These are phyloP conservation scores for Dioscorea zingiberensis DNA, from an alignment of 106 monocot genomes.

Conservation along the genomic window DNA sequence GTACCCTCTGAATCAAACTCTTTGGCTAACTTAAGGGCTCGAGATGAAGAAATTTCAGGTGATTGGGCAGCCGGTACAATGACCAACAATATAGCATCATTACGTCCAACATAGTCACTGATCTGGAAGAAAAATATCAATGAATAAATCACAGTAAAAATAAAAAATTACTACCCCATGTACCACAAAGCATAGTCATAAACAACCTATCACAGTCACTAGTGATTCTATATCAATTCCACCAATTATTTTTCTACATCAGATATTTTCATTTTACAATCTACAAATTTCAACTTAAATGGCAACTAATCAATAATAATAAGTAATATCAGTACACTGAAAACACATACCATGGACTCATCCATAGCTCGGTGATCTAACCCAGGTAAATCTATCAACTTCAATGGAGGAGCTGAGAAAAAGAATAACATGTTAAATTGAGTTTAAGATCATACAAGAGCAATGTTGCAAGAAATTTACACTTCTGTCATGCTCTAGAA, in stretches of 20 bases:
- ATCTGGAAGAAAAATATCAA: conserved; percentile 21
- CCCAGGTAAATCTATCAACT: conserved; percentile 61
- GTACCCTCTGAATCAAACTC: conserved; percentile 50
- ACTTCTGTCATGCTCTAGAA: not conserved
- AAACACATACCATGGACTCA: conserved; percentile 33
- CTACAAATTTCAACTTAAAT: not conserved
- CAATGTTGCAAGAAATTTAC: not conserved
- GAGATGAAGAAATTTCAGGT: conserved; percentile 43
- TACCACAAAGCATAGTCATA: not conserved
- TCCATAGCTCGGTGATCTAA: conserved; percentile 43
- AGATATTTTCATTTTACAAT: not conserved
- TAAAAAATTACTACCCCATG: not conserved
- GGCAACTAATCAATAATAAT: not conserved
- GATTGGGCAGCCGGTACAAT: conserved; percentile 39
- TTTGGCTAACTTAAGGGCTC: conserved; percentile 39
- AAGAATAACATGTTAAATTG: not conserved
- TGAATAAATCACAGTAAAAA: not conserved
- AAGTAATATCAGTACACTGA: not conserved
- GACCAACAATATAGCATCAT: conserved; percentile 48
- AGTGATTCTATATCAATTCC: not conserved
- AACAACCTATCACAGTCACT: not conserved
- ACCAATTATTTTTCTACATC: not conserved
- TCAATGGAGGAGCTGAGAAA: conserved; percentile 40
- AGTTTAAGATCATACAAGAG: not conserved
- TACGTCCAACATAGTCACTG: conserved; percentile 39